These are phyloP conservation scores for Cyberlindnera bimundalis DNA, from an alignment of 805 yeast species.

Conservation along the genomic window DNA sequence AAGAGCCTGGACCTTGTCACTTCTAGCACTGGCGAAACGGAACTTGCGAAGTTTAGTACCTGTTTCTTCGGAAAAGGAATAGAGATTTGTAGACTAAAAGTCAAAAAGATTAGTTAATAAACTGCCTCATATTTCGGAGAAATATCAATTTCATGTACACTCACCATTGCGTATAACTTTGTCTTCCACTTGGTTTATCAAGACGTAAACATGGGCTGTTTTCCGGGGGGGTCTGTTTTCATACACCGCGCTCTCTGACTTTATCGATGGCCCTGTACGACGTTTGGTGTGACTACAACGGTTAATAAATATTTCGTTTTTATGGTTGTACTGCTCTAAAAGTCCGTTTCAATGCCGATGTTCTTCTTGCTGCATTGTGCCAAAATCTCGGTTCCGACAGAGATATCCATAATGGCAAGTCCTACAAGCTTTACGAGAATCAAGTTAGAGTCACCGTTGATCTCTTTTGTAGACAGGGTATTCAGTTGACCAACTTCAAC, in stretches of 20 bases:
- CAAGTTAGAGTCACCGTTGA: slow-evolving; percentile 28
- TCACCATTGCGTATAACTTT: slow-evolving; percentile 5
- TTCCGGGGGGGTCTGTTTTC: background rate
- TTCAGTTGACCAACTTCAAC: slow-evolving; percentile 45
- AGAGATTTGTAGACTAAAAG: slow-evolving; percentile 54
- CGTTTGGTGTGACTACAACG: too few species aligned
- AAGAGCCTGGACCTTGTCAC: slow-evolving; percentile 56
- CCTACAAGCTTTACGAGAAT: slow-evolving; percentile 58
- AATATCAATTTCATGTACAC: background rate
- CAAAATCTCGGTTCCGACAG: slow-evolving; percentile 45
- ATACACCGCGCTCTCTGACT: too few species aligned
- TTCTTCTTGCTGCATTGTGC: slow-evolving; percentile 25
- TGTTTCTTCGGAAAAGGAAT: slow-evolving; percentile 61
- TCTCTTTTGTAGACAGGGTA: slow-evolving; percentile 1
- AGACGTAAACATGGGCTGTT: background rate
- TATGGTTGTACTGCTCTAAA: slow-evolving; percentile 2
- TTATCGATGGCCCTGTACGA: too few species aligned
- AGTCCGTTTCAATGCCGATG: slow-evolving; percentile 31
- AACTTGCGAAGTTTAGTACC: slow-evolving; percentile 61
- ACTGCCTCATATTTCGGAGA: background rate
- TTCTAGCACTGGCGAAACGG: slow-evolving; percentile 67
- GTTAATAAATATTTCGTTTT: too few species aligned
- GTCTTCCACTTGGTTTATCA: too few species aligned
- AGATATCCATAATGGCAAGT: slow-evolving; percentile 59
- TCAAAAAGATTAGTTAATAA: too few species aligned